A percentile compares a stretch with the other conserved stretches of the same genome.
These are phyloP conservation scores for Metschnikowia amazonensis DNA, from an alignment of 805 yeast genomes.

Conservation along the genomic window DNA sequence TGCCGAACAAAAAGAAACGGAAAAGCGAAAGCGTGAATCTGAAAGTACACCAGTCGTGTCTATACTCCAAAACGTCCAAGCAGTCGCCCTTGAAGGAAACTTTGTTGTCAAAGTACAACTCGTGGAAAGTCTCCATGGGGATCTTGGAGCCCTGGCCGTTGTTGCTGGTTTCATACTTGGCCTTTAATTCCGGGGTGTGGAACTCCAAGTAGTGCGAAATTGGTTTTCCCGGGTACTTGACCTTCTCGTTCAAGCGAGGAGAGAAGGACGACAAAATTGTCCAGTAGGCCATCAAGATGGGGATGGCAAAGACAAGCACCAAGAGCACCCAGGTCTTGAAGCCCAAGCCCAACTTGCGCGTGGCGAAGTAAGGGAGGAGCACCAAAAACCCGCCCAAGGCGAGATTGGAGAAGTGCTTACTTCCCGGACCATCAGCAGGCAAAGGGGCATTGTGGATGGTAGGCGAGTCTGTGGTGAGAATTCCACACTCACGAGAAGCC, in stretches of 20 bases:
- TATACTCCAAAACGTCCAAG: constrained; percentile 75
- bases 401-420: constrained; percentile 67
- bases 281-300: constrained; percentile 82
- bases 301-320: constrained; percentile 51
- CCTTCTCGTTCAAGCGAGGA: constrained; percentile 79
- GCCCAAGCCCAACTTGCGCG: constrained; percentile 68
- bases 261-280: constrained; percentile 69
- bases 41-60: constrained; percentile 89
- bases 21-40: constrained; percentile 72
- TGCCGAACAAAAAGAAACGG: constrained; percentile 76
- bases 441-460: constrained; percentile 81
- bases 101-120: constrained; percentile 76
- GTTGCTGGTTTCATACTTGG: constrained; percentile 52
- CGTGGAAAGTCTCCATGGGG: constrained; percentile 91
- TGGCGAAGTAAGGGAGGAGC: constrained; percentile 59
- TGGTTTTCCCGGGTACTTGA: constrained; percentile 68
- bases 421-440: constrained; percentile 90
- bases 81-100: constrained; percentile 87
- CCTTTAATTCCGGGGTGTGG: constrained; percentile 66
- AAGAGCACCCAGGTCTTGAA: constrained; percentile 63
- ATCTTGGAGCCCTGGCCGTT: constrained; percentile 67
- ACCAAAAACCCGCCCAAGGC: constrained; percentile 47
- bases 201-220: constrained; percentile 77
- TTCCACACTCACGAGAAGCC: constrained; percentile 32
- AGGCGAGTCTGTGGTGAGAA: constrained; percentile 47